Percentiles rank a stretch among this genome's conserved stretches.
Evolutionary conservation across 345 rosid genomes (phyloP).

Genomic region (Corchorus olitorius): DNA sequence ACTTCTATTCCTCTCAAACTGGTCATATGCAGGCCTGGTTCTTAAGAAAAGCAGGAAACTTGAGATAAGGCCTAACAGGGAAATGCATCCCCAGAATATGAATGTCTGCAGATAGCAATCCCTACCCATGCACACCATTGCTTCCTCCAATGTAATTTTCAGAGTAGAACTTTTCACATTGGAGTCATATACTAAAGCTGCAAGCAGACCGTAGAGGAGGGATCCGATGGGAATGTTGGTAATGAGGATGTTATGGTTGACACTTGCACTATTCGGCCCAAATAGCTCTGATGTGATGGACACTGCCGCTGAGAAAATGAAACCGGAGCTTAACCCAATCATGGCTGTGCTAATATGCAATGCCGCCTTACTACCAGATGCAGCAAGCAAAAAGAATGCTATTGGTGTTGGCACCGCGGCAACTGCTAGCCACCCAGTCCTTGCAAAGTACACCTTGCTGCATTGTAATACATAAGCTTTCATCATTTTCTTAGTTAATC

Average conservation of each 20-base stretch:
- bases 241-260: conserved; percentile 88
- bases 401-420: conserved; percentile 69
- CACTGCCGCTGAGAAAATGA: conserved; percentile 73
- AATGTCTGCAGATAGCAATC: conserved; percentile 57
- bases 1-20: conserved; percentile 38
- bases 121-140: conserved; percentile 59
- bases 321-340: conserved; percentile 81
- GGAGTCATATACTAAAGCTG: conserved; percentile 71
- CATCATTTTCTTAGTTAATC: conserved; percentile 8
- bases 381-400: conserved; percentile 59
- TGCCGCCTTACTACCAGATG: conserved; percentile 47
- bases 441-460: conserved; percentile 77
- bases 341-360: conserved; percentile 48
- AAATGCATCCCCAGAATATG: conserved; percentile 53
- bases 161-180: conserved; percentile 35
- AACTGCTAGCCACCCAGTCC: conserved; percentile 81
- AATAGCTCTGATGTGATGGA: conserved; percentile 86
- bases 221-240: conserved; percentile 95
- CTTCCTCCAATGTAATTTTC: conserved; percentile 27
- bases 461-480: conserved; percentile 28
- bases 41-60: conserved; percentile 51
- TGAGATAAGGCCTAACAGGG: conserved; percentile 45
- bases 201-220: conserved; percentile 67
- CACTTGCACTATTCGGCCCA: conserved; percentile 72
- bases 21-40: conserved; percentile 54